Evolutionary conservation across 441 rosid species (phyloP).

Genomic region (Pelargonium fulgidum): DNA sequence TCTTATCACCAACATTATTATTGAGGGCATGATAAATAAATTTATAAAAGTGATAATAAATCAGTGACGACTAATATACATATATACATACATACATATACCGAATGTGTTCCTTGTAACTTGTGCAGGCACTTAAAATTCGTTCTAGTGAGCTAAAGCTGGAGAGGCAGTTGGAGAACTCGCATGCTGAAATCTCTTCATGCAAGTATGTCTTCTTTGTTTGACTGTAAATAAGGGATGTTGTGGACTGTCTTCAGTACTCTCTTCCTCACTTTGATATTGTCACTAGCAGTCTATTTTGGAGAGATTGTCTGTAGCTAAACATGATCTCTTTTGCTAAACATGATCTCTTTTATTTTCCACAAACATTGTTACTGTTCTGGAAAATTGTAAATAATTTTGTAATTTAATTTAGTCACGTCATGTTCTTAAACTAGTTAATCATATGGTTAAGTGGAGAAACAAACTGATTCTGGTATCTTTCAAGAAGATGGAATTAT

Average conservation of each 20-base stretch:
- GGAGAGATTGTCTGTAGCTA: not conserved
- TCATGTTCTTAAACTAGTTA: no score
- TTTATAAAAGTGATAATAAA: not conserved
- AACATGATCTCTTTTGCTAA: no score
- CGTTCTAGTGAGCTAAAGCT: constrained; percentile 90
- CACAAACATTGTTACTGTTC: not conserved
- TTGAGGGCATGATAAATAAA: not conserved
- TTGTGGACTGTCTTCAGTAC: not conserved
- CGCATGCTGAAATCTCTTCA: constrained; percentile 58
- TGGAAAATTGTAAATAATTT: no score
- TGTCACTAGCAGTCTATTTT: not conserved
- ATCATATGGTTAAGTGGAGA: no score
- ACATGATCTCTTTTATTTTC: not conserved
- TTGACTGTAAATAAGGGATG: constrained; percentile 12
- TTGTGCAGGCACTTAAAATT: constrained; percentile 79
- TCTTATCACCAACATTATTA: not conserved
- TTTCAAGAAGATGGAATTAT: no score
- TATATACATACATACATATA: no score
- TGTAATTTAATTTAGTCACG: no score
- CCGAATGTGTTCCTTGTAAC: constrained; percentile 14
- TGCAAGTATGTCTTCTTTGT: constrained; percentile 54
- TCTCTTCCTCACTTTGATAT: not conserved
- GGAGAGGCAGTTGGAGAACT: constrained; percentile 80
- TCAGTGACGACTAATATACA: not conserved
- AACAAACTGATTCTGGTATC: no score